Evolutionary conservation across 805 yeast genomes (phyloP).

Genomic region (Saccharomycopsis guyanensis): DNA sequence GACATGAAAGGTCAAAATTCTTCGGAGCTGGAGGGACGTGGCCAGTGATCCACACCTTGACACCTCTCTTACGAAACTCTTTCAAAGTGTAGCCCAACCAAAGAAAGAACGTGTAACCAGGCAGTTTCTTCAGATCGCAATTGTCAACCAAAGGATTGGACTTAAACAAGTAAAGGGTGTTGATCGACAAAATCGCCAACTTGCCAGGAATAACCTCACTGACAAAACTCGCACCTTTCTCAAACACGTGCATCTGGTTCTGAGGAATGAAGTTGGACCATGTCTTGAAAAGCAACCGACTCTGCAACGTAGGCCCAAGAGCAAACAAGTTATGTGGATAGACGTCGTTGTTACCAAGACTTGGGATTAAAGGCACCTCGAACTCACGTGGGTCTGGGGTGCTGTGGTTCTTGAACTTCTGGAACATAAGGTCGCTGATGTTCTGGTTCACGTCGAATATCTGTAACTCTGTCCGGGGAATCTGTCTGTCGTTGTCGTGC

Average conservation of each 20-base stretch:
- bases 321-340: slow-evolving; percentile 83
- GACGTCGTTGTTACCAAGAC: slow-evolving; percentile 81
- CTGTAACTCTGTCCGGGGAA: slow-evolving; percentile 66
- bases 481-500: slow-evolving; percentile 70
- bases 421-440: slow-evolving; percentile 45
- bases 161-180: slow-evolving; percentile 67
- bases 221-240: slow-evolving; percentile 66
- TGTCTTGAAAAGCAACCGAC: slow-evolving; percentile 64
- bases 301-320: slow-evolving; percentile 84
- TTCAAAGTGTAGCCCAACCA: slow-evolving; percentile 74
- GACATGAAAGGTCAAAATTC: slow-evolving; percentile 67
- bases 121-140: slow-evolving; percentile 64
- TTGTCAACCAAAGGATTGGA: slow-evolving; percentile 77
- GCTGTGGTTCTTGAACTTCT: slow-evolving; percentile 41
- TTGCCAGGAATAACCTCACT: slow-evolving; percentile 73
- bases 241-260: slow-evolving; percentile 67
- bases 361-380: slow-evolving; percentile 51
- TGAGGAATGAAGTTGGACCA: slow-evolving; percentile 74
- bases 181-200: slow-evolving; percentile 71
- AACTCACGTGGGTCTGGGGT: slow-evolving; percentile 36
- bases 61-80: slow-evolving; percentile 62
- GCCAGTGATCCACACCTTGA: slow-evolving; percentile 84
- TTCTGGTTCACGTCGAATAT: slow-evolving; percentile 62
- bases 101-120: slow-evolving; percentile 68
- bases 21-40: slow-evolving; percentile 85